phyloP scores from a whole-genome alignment of 352 stramenopile species.

The Globisporangium radiosum region DNA sequence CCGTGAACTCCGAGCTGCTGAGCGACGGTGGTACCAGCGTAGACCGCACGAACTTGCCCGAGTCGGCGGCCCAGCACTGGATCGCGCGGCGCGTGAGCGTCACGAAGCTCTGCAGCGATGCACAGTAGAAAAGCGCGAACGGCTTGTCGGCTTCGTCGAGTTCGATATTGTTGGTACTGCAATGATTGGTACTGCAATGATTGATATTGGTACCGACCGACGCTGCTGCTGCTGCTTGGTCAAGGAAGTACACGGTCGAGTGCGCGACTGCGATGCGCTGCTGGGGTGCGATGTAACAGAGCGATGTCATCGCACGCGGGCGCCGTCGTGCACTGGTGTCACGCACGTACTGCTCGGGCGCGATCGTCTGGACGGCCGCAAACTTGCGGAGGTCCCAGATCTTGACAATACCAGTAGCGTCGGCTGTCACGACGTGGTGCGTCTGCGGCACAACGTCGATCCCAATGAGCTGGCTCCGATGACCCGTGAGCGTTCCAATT shows the following conservation, averaged over 20 bases:
- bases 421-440: conserved; percentile 43
- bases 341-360: conserved; percentile 27
- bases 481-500: conserved; percentile 35
- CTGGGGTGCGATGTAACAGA: conserved; percentile 24
- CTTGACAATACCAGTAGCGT: conserved; percentile 43
- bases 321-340: conserved; percentile 8
- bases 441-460: conserved; percentile 38
- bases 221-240: conserved; percentile 13
- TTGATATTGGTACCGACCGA: too few relatives aligned
- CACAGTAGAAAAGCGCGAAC: conserved; percentile 23
- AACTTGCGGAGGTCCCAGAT: conserved; percentile 54
- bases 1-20: conserved; percentile 24
- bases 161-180: neutral
- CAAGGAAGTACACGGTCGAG: conserved; percentile 50
- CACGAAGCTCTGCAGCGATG: conserved; percentile 23
- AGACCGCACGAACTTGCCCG: conserved; percentile 16
- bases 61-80: conserved; percentile 20
- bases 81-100: conserved; percentile 24
- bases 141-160: conserved; percentile 27
- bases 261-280: conserved; percentile 41
- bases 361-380: conserved; percentile 29
- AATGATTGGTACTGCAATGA: neutral
- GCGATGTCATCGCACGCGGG: conserved; percentile 17
- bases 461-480: conserved; percentile 41
- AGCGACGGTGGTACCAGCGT: conserved; percentile 9